Base-by-base conservation (phyloP, 169 alveolate species). In the Sarcocystis neurona region DNA sequence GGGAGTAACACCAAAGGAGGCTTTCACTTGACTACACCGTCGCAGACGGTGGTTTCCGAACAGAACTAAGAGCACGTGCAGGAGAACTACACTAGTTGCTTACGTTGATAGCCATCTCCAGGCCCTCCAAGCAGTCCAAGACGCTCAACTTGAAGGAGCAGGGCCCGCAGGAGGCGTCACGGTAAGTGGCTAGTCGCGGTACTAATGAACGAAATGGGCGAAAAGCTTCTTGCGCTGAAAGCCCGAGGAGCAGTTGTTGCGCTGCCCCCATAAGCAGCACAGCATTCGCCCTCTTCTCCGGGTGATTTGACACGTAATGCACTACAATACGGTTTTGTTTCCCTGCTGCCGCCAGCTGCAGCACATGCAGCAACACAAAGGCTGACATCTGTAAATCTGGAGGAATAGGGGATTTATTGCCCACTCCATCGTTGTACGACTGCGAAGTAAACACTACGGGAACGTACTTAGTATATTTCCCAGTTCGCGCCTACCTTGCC, bases 201-300 rank as follows among this genome's bases (percentile, higher is more conserved):
- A 79, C 84, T 39, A 88, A 46, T 20, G 74, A 27, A 30, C 47
- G 12, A 63, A 96, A 96, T 32, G 94, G 95, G 12, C 85, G 84
- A 96, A 97, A 95, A 0, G 97, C 98, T n/a, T 92, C 95, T 3
- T 95, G 96, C 0, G 98, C 98, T 18, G 94, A 84, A 72, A 89
- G 70, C 66, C 90, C 74, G 79, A 94, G 44, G 30, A 93, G 89
- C 87, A 95, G 93, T 90, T 97, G 96, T 87, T 94, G 90, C 90
- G 95, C 97, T n/a, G 98, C 97, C 46, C 98, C 97, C 94, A 97
- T 96, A 48, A 97, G 91, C 85, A 93, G 96, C 37, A 97, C 98
- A 27, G 98, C 96, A 93, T 97, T 97, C 15, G 98, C 96, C 87
- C 97, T 93, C 88, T 96, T 96, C 46, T 92, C 92, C 86, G 94